These are phyloP conservation scores for Rhodosporidiobolus sp. DNA, from an alignment of 768 basidiomycete genomes.

Conservation along the genomic window DNA sequence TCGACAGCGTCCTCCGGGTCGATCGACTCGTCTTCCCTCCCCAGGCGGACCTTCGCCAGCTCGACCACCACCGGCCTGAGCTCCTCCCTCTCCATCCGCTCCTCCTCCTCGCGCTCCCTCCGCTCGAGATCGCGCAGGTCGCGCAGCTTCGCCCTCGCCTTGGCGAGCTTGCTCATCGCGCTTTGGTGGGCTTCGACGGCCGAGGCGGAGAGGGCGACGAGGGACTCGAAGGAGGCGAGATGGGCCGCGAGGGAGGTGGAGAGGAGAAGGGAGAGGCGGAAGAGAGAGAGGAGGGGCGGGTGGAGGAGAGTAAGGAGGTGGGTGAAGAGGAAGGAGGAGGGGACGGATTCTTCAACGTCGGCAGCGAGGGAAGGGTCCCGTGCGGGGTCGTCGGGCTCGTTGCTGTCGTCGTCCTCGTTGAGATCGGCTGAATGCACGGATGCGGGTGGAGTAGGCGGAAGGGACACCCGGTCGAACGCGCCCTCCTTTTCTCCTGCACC, in stretches of 20 bases:
- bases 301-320: conserved; percentile 9
- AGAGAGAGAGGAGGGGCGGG: conserved; percentile 16
- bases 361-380: background rate
- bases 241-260: conserved; percentile 4
- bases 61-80: conserved; percentile 18
- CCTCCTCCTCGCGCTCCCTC: conserved; percentile 10
- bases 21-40: too few relatives aligned
- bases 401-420: background rate
- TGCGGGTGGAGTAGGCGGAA: conserved; percentile 15
- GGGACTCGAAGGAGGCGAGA: conserved; percentile 14
- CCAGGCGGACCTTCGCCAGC: background rate
- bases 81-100: conserved; percentile 3
- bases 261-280: conserved; percentile 9
- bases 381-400: background rate
- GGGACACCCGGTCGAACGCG: background rate
- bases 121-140: conserved; percentile 14
- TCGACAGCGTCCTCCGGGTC: too few relatives aligned
- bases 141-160: conserved; percentile 13
- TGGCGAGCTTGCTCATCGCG: background rate
- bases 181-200: conserved; percentile 12
- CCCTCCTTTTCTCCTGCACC: too few relatives aligned
- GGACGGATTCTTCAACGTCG: background rate
- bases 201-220: conserved; percentile 16
- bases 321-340: conserved; percentile 4
- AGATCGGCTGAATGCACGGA: background rate